Evolutionary conservation across 2,329 filamentous ascomycete species (phyloP), one percentile per base, ranked within the genome.

Genomic region (Trichoderma atrobrunneum): DNA sequence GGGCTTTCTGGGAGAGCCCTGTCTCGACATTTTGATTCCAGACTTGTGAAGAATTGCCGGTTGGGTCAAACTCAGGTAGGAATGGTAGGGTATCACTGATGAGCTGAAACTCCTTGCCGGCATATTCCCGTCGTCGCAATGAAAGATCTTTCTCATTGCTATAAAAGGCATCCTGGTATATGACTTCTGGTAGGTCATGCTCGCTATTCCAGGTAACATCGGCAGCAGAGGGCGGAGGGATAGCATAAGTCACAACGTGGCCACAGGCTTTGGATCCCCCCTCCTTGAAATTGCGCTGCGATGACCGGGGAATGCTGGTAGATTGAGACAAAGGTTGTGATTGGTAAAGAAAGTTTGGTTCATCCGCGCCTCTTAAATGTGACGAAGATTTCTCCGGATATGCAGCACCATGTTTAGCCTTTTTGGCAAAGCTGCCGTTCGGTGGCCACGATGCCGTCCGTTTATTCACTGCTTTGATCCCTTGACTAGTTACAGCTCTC

Each of bases 91-190:
- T 93, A 69, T 87, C 90, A 73, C 94, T 92, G 77, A 90, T 88
- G 7, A 98, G 83, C 72, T 89, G 91, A 79, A 97, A 98, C 76
- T 97, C 93, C 76, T 90, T 90, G 4, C 95, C 95, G 7, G 93
- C 95, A 82, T 97, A 98, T 80, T 97, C 94, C 68, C 93, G 87
- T 36, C 87, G 82, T 68, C 91, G 88, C 51, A 91, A 87, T 14
- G 95, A 94, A 0, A 98, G 92, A 81, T 98, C 96, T 65, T 86
- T 87, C 73, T 97, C 93, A 32, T 93, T 87, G 76, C 94, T 93
- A 79, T 97, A 98, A 77, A 91, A 95, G 0, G 95, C 91, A 78
- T 94, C 91, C 80, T 94, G 93, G 74, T 97, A 97, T 63, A 98
- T 87, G 16, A 92, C 87, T 72, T 91, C 85, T 0, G 92, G 92